phyloP scores from a whole-genome alignment of 495 filamentous ascomycete genomes.

The Evansstolkia leycettana region DNA sequence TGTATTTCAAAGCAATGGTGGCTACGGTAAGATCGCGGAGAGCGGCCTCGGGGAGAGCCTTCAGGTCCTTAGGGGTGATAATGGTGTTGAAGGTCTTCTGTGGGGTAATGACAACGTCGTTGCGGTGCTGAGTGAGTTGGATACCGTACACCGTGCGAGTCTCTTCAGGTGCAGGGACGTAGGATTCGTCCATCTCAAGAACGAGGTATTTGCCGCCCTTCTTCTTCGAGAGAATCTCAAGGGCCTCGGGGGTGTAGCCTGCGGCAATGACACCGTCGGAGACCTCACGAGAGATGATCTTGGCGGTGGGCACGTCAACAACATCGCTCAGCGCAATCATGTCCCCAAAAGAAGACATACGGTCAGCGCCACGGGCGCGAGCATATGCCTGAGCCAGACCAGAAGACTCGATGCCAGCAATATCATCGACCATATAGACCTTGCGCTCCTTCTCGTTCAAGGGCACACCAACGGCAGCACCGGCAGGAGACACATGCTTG shows the following conservation, averaged over 20 bases:
- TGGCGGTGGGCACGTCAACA: slow-evolving; percentile 83
- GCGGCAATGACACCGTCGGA: slow-evolving; percentile 94
- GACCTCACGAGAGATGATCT: slow-evolving; percentile 94
- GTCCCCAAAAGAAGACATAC: slow-evolving; percentile 96
- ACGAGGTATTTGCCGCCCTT: slow-evolving; percentile 96
- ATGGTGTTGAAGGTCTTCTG: slow-evolving; percentile 70
- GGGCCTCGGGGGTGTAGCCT: slow-evolving; percentile 67
- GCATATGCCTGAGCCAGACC: slow-evolving; percentile 88
- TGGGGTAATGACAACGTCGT: slow-evolving; percentile 77
- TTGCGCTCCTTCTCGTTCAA: slow-evolving; percentile 79
- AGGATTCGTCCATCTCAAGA: slow-evolving; percentile 84
- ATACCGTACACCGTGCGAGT: slow-evolving; percentile 80
- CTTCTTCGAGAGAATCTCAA: slow-evolving; percentile 92
- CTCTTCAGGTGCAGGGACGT: slow-evolving; percentile 65
- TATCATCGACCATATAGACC: slow-evolving; percentile 97
- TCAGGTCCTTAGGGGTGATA: slow-evolving; percentile 69
- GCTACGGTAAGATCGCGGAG: slow-evolving; percentile 86
- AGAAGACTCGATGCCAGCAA: slow-evolving; percentile 74
- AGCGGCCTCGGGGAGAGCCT: slow-evolving; percentile 63
- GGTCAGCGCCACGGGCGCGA: slow-evolving; percentile 84
- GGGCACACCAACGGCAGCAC: slow-evolving; percentile 83
- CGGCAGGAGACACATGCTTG: slow-evolving; percentile 97
- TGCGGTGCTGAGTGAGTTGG: slow-evolving; percentile 75
- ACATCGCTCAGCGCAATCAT: slow-evolving; percentile 85
- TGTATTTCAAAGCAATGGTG: slow-evolving; percentile 95